Conservation (phyloP, 2,329 filamentous ascomycete genomes). For the Nannizziopsis barbatae region DNA sequence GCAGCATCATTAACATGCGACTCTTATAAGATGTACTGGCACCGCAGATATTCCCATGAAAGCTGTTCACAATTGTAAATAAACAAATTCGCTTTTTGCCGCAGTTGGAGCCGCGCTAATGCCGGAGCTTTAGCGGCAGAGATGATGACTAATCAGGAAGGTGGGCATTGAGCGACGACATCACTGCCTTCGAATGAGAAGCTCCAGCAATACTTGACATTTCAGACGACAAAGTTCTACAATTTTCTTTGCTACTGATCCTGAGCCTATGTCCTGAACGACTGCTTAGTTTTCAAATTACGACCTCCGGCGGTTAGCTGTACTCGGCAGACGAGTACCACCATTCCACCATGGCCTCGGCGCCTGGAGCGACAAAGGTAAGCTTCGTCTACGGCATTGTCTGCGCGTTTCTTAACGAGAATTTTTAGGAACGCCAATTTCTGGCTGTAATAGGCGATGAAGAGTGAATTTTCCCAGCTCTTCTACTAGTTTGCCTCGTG, state of each 20-base stretch:
- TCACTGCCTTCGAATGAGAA: background rate
- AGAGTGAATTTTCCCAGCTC: conserved; percentile 36
- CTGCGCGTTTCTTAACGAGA: background rate
- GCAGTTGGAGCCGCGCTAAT: background rate
- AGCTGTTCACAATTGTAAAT: background rate
- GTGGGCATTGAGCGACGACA: too few relatives aligned
- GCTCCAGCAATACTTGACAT: too few relatives aligned
- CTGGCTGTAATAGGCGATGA: conserved; percentile 97
- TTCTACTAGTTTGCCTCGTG: background rate
- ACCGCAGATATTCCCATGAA: background rate
- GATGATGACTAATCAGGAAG: too few relatives aligned
- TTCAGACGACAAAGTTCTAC: too few relatives aligned
- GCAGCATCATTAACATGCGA: too few relatives aligned
- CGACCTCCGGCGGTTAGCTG: too few relatives aligned
- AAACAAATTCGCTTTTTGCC: background rate
- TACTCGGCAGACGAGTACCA: too few relatives aligned
- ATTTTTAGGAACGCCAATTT: conserved; percentile 68
- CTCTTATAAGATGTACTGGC: too few relatives aligned
- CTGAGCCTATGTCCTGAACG: too few relatives aligned
- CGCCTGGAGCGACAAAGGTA: conserved; percentile 48
- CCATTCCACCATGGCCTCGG: conserved; percentile 44
- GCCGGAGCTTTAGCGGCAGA: too few relatives aligned
- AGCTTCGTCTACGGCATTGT: background rate
- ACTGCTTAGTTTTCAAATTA: too few relatives aligned
- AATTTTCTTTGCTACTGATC: too few relatives aligned